Base-by-base conservation (phyloP, 2,329 filamentous ascomycete genomes). In the Alternaria brassicicola region DNA sequence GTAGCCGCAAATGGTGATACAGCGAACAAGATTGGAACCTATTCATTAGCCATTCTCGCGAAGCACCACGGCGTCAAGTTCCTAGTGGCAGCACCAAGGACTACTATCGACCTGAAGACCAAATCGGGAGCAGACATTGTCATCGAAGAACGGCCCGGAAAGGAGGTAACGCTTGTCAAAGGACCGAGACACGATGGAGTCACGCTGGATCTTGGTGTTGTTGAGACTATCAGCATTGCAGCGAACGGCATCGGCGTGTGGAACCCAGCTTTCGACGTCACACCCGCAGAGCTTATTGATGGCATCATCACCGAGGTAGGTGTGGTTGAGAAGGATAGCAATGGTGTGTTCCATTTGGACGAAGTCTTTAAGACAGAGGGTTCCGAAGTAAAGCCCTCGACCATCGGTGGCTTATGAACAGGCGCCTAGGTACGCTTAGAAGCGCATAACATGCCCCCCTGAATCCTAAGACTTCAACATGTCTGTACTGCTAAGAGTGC, bases 231-330 rank as follows among this genome's bases (percentile, higher is more conserved):
- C 30, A 92, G 90, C 39, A 94, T 92, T 50, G 94, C 94, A 30
- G 86, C 88, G 5, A 81, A 85, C 72, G 87, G 87, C 2, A 93
- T 98, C 62, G 82, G 85, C 38, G 93, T 98, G 8, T 99, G 95
- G 93, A 99, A 99, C 76, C 95, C 95, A 30, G 91, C 93, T 0
- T 99, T 99, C 74, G 95, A 99, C 73, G 91, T 99, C 31, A 99
- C 95, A 9, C 94, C 95, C 0, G 87, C 90, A 35, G 86, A 87
- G 62, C 81, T 97, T 52, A 97, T 99, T 64, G 95, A 99, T 77
- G 93, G 91, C 2, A 90, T 99, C 57, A 91, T 98, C 63, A 99
- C 95, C 0, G 95, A 99, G 79, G 88, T 90, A 68, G 94, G 94
- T 0, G 91, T 93, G 7, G 88, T 96, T 3, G 89, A 92, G 70